These are phyloP conservation scores for Penicillium turbatum DNA, from an alignment of 495 filamentous ascomycete species.

Conservation along the genomic window DNA sequence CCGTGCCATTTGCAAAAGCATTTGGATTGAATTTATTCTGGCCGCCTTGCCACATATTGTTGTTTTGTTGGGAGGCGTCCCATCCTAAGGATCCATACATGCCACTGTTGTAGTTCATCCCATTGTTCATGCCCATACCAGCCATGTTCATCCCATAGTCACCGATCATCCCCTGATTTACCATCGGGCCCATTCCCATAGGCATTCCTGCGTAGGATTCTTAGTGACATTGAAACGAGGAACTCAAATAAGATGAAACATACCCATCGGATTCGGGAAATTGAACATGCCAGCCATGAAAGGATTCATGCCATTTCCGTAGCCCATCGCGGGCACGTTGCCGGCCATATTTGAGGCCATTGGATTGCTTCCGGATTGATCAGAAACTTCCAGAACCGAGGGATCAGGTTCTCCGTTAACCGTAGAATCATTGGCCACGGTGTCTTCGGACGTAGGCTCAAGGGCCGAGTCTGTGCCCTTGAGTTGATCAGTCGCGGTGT, in stretches of 20 bases:
- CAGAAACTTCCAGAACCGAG: conserved; percentile 13
- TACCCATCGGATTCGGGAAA: conserved; percentile 75
- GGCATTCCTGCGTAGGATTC: conserved; percentile 55
- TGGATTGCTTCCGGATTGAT: conserved; percentile 10
- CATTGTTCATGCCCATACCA: conserved; percentile 87
- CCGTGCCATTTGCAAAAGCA: conserved; percentile 74
- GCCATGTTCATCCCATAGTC: conserved; percentile 89
- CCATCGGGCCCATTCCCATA: conserved; percentile 86
- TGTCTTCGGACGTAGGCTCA: conserved; percentile 15
- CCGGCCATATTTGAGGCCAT: conserved; percentile 33
- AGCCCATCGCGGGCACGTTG: conserved; percentile 61
- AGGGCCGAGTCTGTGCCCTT: conserved; percentile 6
- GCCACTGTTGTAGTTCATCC: conserved; percentile 66
- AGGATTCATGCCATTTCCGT: conserved; percentile 58
- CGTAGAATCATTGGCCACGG: conserved; percentile 9
- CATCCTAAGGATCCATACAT: conserved; percentile 57
- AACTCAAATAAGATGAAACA: conserved; percentile 28
- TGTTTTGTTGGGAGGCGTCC: conserved; percentile 57
- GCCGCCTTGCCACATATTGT: conserved; percentile 67
- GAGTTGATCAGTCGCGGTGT: neutral
- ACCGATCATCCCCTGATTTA: conserved; percentile 82
- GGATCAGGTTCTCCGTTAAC: conserved; percentile 21
- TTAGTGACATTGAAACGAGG: conserved; percentile 10
- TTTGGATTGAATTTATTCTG: conserved; percentile 64
- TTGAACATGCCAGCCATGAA: conserved; percentile 71